Percentiles rank a stretch among this genome's conserved stretches.
These are phyloP conservation scores for Candida ortonii DNA, from an alignment of 805 yeast genomes.

Conservation along the genomic window DNA sequence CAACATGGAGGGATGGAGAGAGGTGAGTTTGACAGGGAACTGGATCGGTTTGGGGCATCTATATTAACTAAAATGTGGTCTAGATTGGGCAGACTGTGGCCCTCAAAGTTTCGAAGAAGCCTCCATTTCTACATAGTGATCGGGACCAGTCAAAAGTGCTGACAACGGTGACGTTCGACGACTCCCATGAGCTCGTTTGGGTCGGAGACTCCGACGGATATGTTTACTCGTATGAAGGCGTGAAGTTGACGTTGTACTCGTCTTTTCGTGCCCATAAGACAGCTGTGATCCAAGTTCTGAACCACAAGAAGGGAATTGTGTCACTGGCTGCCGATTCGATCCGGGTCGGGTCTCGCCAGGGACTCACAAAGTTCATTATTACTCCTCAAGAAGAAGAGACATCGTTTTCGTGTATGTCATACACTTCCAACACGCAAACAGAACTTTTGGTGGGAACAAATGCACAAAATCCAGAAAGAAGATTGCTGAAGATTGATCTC, in stretches of 20 bases:
- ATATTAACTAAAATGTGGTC: not conserved
- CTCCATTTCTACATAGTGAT: constrained; percentile 16
- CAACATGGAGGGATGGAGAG: constrained; percentile 51
- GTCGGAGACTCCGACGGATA: constrained; percentile 68
- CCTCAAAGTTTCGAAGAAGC: constrained; percentile 25
- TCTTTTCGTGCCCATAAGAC: constrained; percentile 51
- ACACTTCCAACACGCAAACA: constrained; percentile 39
- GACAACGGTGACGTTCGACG: constrained; percentile 56
- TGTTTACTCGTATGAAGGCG: constrained; percentile 42
- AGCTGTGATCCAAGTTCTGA: constrained; percentile 50
- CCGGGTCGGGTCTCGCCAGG: constrained; percentile 55
- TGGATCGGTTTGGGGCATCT: not conserved
- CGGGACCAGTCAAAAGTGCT: constrained; percentile 22
- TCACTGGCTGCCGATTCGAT: constrained; percentile 52
- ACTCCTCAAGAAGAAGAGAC: constrained; percentile 28
- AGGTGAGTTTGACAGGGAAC: constrained; percentile 33
- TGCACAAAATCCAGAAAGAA: constrained; percentile 24
- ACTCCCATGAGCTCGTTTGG: constrained; percentile 78
- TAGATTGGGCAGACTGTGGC: constrained; percentile 35
- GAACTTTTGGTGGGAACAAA: constrained; percentile 46
- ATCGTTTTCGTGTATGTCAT: constrained; percentile 41
- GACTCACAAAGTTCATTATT: constrained; percentile 41
- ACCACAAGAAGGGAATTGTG: constrained; percentile 56
- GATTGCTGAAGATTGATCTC: constrained; percentile 43
- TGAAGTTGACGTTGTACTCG: constrained; percentile 53